Evolutionary conservation across 192 early-diverging fungal species (phyloP).

Genomic region (Dissophora globulifera): DNA sequence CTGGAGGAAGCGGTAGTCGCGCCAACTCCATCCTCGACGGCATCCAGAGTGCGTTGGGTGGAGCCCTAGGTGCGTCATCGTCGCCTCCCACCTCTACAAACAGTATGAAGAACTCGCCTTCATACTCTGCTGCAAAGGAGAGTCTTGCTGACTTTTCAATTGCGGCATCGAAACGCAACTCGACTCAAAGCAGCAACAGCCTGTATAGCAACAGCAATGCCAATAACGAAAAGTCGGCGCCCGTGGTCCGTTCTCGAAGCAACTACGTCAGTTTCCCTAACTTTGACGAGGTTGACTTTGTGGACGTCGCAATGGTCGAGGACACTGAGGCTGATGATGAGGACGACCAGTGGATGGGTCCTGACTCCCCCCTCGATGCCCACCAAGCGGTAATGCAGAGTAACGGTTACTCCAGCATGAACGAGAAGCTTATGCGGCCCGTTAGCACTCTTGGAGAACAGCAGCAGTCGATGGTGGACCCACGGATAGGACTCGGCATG

Average conservation of each 20-base stretch:
- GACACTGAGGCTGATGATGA: conserved; percentile 45
- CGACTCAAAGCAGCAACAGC: not conserved
- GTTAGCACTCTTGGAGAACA: not conserved
- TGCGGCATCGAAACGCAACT: conserved; percentile 19
- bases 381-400: conserved; percentile 2
- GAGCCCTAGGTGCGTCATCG: not conserved
- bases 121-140: conserved; percentile 42
- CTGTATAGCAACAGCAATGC: not conserved
- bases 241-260: conserved; percentile 39
- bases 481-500: conserved; percentile 21
- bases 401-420: not conserved
- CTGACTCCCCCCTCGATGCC: conserved; percentile 30
- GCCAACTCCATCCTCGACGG: conserved; percentile 37
- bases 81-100: conserved; percentile 9
- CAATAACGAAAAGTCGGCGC: not conserved
- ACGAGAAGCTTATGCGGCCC: conserved; percentile 22
- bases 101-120: conserved; percentile 2
- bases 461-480: not conserved
- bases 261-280: conserved; percentile 53
- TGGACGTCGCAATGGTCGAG: conserved; percentile 49
- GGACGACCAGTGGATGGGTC: conserved; percentile 33
- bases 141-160: conserved; percentile 44
- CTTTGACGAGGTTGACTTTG: conserved; percentile 51
- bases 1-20: conserved; percentile 16
- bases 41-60: conserved; percentile 31